These are phyloP conservation scores for Tolypocladium inflatum DNA, from an alignment of 2,329 filamentous ascomycete species.

Conservation along the genomic window DNA sequence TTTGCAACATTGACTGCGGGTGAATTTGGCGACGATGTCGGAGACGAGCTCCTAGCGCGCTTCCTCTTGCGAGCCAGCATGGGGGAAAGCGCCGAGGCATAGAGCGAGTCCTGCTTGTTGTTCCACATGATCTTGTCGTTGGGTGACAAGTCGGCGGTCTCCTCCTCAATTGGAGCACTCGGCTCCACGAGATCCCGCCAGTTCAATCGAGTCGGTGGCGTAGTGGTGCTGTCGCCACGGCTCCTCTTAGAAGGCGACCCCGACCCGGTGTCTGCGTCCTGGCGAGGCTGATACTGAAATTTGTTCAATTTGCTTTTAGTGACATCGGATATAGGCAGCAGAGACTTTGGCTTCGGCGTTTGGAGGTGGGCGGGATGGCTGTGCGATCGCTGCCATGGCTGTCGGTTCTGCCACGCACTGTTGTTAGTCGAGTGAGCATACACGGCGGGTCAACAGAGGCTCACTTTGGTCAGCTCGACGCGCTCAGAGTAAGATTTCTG, in stretches of 20 bases:
- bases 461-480: slow-evolving; percentile 22
- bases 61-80: slow-evolving; percentile 48
- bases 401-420: slow-evolving; percentile 21
- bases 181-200: slow-evolving; percentile 50
- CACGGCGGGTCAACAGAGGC: slow-evolving; percentile 3
- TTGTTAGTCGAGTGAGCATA: slow-evolving; percentile 5
- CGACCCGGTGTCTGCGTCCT: slow-evolving; percentile 8
- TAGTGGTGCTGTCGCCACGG: slow-evolving; percentile 18
- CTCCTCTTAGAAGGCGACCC: slow-evolving; percentile 4
- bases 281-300: slow-evolving; percentile 31
- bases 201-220: slow-evolving; percentile 42
- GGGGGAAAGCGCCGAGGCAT: slow-evolving; percentile 33
- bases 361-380: slow-evolving; percentile 35
- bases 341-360: slow-evolving; percentile 24
- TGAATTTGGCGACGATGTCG: slow-evolving; percentile 50
- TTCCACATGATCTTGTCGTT: slow-evolving; percentile 55
- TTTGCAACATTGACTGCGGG: slow-evolving; percentile 48
- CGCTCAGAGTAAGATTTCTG: slow-evolving; percentile 32
- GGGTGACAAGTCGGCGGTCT: slow-evolving; percentile 41
- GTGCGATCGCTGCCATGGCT: slow-evolving; percentile 44
- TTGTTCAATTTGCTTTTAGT: slow-evolving; percentile 54
- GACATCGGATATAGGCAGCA: slow-evolving; percentile 43
- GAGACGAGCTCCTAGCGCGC: slow-evolving; percentile 65
- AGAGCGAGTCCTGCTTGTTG: slow-evolving; percentile 32
- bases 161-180: slow-evolving; percentile 30